Evolutionary conservation across 495 filamentous ascomycete species (phyloP).

Genomic region (Xylaria palmicola): DNA sequence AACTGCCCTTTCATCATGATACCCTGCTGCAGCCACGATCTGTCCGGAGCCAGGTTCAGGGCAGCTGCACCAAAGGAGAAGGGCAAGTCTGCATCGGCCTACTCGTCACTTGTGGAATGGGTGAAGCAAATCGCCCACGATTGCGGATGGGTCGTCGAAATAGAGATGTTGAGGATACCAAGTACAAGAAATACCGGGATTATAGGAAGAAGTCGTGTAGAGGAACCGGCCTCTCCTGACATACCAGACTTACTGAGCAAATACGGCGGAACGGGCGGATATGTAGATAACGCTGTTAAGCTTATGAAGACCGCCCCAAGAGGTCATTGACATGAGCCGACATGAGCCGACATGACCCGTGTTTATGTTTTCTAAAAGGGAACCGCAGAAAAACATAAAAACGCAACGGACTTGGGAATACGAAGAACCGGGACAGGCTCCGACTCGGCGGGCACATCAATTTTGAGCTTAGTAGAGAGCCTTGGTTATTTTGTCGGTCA

Average conservation of each 20-base stretch:
- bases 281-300: conserved; percentile 53
- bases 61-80: conserved; percentile 60
- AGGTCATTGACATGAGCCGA: conserved; percentile 34
- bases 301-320: conserved; percentile 41
- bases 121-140: conserved; percentile 62
- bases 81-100: conserved; percentile 55
- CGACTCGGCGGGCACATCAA: no score
- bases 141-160: conserved; percentile 74
- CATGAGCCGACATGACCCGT: no score
- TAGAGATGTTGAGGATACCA: conserved; percentile 79
- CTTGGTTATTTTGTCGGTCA: no score
- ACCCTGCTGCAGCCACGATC: conserved; percentile 89
- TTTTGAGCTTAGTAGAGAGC: no score
- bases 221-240: conserved; percentile 13
- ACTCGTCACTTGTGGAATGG: conserved; percentile 73
- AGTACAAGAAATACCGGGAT: conserved; percentile 85
- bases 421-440: no score
- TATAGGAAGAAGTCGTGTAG: conserved; percentile 54
- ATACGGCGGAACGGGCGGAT: conserved; percentile 57
- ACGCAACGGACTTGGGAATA: no score
- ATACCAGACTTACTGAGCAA: conserved; percentile 42
- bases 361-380: no score
- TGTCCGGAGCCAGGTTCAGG: conserved; percentile 71
- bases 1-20: conserved; percentile 82
- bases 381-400: no score